phyloP scores from a whole-genome alignment of 768 basidiomycete genomes.

The Chlorophyllum brunneum region DNA sequence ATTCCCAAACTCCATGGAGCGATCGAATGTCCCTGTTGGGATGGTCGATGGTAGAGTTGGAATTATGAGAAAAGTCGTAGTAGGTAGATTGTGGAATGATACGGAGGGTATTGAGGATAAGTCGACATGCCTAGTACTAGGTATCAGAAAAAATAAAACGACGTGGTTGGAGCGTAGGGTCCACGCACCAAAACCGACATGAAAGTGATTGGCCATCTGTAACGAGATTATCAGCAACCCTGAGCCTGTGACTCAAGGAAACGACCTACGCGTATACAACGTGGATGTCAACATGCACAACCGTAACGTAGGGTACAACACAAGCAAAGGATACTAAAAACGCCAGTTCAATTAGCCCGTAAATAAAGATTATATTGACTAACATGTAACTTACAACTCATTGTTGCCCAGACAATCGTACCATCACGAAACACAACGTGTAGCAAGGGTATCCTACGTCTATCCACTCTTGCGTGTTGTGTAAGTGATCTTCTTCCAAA shows the following conservation, averaged over 20 bases:
- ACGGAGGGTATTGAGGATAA: constrained; percentile 1
- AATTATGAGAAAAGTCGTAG: too few species aligned
- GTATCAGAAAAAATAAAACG: neutral
- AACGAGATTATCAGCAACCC: neutral
- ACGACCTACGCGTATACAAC: neutral
- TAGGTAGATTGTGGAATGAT: too few species aligned
- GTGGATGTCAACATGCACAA: neutral
- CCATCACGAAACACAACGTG: neutral
- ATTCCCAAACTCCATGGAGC: too few species aligned
- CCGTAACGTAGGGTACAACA: neutral
- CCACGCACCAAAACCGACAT: neutral
- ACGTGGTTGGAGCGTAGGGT: neutral
- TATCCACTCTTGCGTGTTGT: neutral
- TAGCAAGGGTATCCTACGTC: neutral
- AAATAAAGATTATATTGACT: neutral
- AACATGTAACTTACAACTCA: neutral
- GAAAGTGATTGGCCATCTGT: neutral
- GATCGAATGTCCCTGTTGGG: too few species aligned
- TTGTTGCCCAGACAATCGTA: neutral
- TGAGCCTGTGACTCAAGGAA: neutral
- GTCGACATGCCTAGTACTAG: neutral
- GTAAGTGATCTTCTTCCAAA: neutral
- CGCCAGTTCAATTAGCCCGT: neutral
- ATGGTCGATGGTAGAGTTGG: too few species aligned
- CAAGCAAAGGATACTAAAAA: neutral